Conservation (phyloP, 495 filamentous ascomycete species). For the Oidiodendron maius region DNA sequence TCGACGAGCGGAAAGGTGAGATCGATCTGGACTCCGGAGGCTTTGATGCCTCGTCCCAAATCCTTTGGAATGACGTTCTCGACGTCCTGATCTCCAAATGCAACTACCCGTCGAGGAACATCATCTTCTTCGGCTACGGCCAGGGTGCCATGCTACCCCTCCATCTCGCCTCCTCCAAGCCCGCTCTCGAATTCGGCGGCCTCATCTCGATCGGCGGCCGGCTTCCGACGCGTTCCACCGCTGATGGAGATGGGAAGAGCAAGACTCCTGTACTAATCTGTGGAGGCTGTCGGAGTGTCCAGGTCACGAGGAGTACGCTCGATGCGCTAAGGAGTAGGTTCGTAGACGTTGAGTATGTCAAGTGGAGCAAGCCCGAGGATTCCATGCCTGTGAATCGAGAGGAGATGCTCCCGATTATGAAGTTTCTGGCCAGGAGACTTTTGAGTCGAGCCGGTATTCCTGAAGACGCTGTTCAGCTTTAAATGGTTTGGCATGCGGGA, state of each 20-base stretch:
- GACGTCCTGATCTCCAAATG: constrained; percentile 59
- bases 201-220: constrained; percentile 73
- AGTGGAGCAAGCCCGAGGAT: constrained; percentile 70
- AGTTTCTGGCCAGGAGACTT: constrained; percentile 78
- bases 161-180: constrained; percentile 38
- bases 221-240: constrained; percentile 46
- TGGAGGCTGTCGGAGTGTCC: constrained; percentile 55
- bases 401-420: constrained; percentile 90
- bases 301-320: constrained; percentile 58
- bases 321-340: constrained; percentile 61
- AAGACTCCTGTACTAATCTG: constrained; percentile 72
- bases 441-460: constrained; percentile 42
- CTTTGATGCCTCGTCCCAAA: constrained; percentile 46
- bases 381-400: constrained; percentile 77
- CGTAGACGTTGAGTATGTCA: constrained; percentile 62
- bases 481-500: too few relatives aligned
- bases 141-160: constrained; percentile 83
- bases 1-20: constrained; percentile 54
- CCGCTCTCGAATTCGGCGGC: constrained; percentile 34
- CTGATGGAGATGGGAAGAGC: constrained; percentile 38
- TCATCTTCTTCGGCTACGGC: constrained; percentile 78
- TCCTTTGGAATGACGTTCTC: constrained; percentile 45
- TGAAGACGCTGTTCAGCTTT: constrained; percentile 20
- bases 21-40: constrained; percentile 83
- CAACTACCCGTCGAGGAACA: constrained; percentile 60